Evolutionary conservation across 116 monocot genomes (phyloP), one percentile per base, ranked within the genome.

Genomic region (Thalassia testudinum): DNA sequence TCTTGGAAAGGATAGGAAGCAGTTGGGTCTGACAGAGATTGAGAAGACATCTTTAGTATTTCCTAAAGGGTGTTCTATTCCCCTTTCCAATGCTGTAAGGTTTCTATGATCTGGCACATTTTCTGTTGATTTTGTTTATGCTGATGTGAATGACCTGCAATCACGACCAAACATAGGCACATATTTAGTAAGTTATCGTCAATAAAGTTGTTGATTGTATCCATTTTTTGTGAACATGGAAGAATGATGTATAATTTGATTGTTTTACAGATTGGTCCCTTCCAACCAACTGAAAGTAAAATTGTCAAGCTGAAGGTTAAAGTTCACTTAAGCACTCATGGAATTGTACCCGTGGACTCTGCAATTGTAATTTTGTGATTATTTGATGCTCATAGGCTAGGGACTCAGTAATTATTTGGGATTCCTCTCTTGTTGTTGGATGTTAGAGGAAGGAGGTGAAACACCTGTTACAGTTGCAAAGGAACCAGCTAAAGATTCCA

Each of bases 391-490:
- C 2, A 15, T 12, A n/a, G 0, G 7, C 1, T 24, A 37, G 0
- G 38, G 10, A 40, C 7, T 10, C 10, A 3, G 5, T 16, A 45
- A 34, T 34, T 5, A 5, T 45, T 51, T 21, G 15, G 4, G 1
- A 15, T 8, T 40, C 27, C 60, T 48, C 24, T 30, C 37, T 37
- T 26, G 44, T 23, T 16, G 28, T 26, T 49, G 90, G 99, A 70
- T 99, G 68, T 47, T 99, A 59, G 99, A 90, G 67, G 97, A 97
- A 66, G 82, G 79, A 59, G 60, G 75, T 56, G 86, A 90, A 43
- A 69, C 78, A 58, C 83, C 86, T 26, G 80, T 99, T 13, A 48
- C 69, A 44, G 27, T 62, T 40, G 48, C 29, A 37, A 59, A 67
- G n/a, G 78, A 77, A 11, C 19, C 47, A 12, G 18, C 63, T 21